phyloP scores from a whole-genome alignment of 2,329 filamentous ascomycete species.

The Phyllosticta ampelicida region DNA sequence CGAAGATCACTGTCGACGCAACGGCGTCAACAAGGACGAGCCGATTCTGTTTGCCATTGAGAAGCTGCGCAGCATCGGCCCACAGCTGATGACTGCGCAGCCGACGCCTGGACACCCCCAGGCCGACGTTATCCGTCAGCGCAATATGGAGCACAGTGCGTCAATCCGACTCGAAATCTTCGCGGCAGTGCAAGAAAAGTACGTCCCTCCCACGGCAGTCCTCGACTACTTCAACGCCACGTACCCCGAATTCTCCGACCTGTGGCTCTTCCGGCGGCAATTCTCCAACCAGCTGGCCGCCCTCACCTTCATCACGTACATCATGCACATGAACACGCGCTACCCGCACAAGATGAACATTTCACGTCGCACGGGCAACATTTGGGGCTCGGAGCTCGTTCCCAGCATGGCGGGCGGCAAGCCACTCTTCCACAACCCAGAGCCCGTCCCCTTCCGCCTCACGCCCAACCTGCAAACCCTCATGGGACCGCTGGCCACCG shows the following conservation, averaged over 20 bases:
- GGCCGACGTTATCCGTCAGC: constrained; percentile 34
- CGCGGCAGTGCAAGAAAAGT: constrained; percentile 85
- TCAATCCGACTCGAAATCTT: constrained; percentile 83
- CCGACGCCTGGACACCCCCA: constrained; percentile 1
- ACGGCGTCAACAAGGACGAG: constrained; percentile 85
- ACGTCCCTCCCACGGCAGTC: constrained; percentile 71
- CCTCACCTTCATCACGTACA: constrained; percentile 96
- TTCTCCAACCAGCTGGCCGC: constrained; percentile 94
- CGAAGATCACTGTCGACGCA: constrained; percentile 87
- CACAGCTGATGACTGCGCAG: constrained; percentile 19
- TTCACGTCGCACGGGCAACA: constrained; percentile 73
- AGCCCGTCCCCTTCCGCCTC: constrained; percentile 92
- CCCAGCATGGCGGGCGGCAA: constrained; percentile 76
- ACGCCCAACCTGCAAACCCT: constrained; percentile 93
- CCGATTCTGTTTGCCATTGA: constrained; percentile 93
- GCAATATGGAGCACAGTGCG: constrained; percentile 56
- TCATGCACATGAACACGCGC: constrained; percentile 92
- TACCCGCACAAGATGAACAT: constrained; percentile 96
- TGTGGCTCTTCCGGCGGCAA: constrained; percentile 96
- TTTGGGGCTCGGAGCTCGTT: constrained; percentile 93
- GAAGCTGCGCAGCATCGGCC: constrained; percentile 62
- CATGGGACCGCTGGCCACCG: constrained; percentile 90
- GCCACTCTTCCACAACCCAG: constrained; percentile 87
- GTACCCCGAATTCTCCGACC: constrained; percentile 83
- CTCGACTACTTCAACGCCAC: constrained; percentile 82